phyloP scores from a whole-genome alignment of 2,329 filamentous ascomycete genomes.

The Neofusicoccum sp. region DNA sequence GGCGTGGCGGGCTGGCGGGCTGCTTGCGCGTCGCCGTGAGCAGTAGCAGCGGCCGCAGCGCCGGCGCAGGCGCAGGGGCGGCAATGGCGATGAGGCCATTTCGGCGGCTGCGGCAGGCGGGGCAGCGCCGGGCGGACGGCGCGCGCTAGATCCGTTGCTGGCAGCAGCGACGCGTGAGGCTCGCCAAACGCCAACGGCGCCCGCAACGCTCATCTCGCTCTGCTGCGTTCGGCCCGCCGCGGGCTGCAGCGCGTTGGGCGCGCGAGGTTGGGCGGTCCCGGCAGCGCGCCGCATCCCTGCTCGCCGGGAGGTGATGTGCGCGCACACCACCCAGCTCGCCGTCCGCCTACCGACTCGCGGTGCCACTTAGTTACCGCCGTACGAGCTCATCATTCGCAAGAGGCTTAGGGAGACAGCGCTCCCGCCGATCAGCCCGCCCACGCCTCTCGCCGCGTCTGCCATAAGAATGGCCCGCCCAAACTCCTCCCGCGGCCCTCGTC shows the following conservation, averaged over 20 bases:
- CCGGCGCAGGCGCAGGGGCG: not conserved
- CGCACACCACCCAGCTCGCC: slow-evolving; percentile 12
- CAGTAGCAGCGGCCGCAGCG: not conserved
- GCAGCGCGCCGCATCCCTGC: slow-evolving; percentile 8
- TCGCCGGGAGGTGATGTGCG: slow-evolving; percentile 11
- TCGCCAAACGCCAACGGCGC: not conserved
- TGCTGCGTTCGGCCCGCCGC: not conserved
- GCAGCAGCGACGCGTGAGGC: not conserved
- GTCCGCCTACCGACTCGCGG: slow-evolving; percentile 15
- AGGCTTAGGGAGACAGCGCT: slow-evolving; percentile 6
- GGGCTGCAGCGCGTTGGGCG: not conserved
- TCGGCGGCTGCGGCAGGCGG: slow-evolving; percentile 13
- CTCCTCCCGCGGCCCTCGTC: not conserved
- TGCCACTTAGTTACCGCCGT: slow-evolving; percentile 16
- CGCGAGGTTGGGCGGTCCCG: slow-evolving; percentile 7
- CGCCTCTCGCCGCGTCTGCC: not conserved
- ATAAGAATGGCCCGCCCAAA: not conserved
- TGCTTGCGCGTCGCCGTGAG: not conserved
- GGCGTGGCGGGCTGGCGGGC: not conserved
- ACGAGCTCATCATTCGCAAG: slow-evolving; percentile 14
- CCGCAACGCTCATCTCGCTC: not conserved
- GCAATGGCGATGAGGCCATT: slow-evolving; percentile 7
- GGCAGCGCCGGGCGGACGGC: not conserved
- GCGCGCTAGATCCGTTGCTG: slow-evolving; percentile 11
- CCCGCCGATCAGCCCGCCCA: not conserved